Evolutionary conservation across 1,139 yeast species (phyloP).

Genomic region (Hemisphaericaspora xylanilytica): DNA sequence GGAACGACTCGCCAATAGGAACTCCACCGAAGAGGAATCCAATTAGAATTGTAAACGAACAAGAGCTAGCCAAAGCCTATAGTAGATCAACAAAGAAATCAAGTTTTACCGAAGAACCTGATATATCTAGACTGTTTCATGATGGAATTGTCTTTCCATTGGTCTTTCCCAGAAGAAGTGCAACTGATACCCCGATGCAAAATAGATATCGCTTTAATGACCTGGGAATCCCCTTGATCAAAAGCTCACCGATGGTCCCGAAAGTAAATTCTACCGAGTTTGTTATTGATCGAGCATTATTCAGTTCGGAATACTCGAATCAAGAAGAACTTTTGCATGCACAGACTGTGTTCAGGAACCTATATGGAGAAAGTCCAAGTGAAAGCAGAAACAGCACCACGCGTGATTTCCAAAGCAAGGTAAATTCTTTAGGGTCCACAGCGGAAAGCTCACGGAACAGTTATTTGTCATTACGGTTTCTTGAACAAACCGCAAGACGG

Average conservation of each 20-base stretch:
- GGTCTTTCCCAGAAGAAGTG: background rate
- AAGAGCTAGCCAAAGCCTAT: background rate
- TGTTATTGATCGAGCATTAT: slow-evolving; percentile 21
- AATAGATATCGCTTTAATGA: background rate
- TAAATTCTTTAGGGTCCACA: slow-evolving; percentile 1
- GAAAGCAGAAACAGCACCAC: slow-evolving; percentile 3
- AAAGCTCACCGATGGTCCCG: slow-evolving; percentile 10
- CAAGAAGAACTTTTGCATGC: slow-evolving; percentile 11
- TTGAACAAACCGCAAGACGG: background rate
- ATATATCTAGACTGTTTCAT: background rate
- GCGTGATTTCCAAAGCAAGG: background rate
- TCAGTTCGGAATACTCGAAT: slow-evolving; percentile 20
- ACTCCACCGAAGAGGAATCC: slow-evolving; percentile 1
- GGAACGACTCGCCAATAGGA: background rate
- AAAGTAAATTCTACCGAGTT: slow-evolving; percentile 8
- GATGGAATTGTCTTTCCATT: slow-evolving; percentile 1
- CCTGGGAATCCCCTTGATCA: slow-evolving; percentile 2
- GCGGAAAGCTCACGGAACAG: slow-evolving; percentile 1
- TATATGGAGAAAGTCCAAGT: slow-evolving; percentile 14
- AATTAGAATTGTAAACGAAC: background rate
- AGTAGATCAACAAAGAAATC: background rate
- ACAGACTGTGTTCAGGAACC: slow-evolving; percentile 12
- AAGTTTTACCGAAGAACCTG: background rate
- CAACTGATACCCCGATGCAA: background rate
- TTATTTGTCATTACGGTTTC: background rate